Percentiles rank a stretch among this genome's conserved stretches.
Evolutionary conservation across 768 basidiomycete species (phyloP).

Genomic region (Boletellus sp.): DNA sequence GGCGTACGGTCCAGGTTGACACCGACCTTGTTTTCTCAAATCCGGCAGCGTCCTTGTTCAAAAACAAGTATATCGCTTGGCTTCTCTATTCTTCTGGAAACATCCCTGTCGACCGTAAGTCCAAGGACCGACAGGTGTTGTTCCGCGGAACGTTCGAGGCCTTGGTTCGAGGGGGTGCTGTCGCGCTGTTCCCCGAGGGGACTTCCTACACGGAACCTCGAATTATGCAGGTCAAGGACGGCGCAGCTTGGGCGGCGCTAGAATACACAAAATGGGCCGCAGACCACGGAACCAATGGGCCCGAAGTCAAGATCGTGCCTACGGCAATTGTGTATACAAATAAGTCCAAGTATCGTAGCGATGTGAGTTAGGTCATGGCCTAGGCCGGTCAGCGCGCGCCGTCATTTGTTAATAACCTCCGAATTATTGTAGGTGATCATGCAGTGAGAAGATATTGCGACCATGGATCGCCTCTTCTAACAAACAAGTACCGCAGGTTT

Average conservation of each 20-base stretch:
- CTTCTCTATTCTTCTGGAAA: conserved; percentile 90
- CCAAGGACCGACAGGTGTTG: conserved; percentile 83
- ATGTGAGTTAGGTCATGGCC: conserved; percentile 50
- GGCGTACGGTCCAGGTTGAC: conserved; percentile 8
- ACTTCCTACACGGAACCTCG: conserved; percentile 91
- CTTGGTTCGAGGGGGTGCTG: conserved; percentile 71
- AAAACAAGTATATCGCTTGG: conserved; percentile 66
- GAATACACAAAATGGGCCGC: conserved; percentile 83
- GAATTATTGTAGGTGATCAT: conserved; percentile 54
- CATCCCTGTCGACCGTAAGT: conserved; percentile 94
- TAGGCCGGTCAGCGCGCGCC: neutral
- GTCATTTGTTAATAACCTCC: conserved; percentile 12
- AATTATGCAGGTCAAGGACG: conserved; percentile 92
- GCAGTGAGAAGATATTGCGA: conserved; percentile 46
- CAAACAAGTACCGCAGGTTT: conserved; percentile 50
- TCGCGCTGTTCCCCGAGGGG: conserved; percentile 93
- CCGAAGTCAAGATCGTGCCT: conserved; percentile 64
- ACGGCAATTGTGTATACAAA: conserved; percentile 91
- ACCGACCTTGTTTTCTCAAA: conserved; percentile 11
- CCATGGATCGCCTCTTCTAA: conserved; percentile 10
- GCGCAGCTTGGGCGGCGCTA: conserved; percentile 90
- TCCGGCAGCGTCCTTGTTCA: conserved; percentile 67
- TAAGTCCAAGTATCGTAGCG: conserved; percentile 92
- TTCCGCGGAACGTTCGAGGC: conserved; percentile 90
- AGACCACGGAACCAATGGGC: conserved; percentile 47